phyloP scores from a whole-genome alignment of 2,329 filamentous ascomycete species.

The Emmonsiellopsis sp. region DNA sequence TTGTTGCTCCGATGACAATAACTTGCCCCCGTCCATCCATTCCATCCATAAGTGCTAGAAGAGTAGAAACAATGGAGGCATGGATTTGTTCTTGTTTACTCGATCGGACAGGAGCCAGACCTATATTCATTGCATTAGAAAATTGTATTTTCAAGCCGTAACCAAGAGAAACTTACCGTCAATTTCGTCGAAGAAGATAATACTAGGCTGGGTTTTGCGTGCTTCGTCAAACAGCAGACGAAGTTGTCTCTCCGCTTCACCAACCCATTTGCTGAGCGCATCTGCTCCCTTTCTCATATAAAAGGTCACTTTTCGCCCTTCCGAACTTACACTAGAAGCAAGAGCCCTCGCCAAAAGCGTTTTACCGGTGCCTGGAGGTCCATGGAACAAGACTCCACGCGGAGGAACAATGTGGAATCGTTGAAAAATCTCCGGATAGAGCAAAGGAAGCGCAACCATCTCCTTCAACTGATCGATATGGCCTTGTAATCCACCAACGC shows the following conservation, averaged over 20 bases:
- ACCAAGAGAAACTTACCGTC: conserved; percentile 51
- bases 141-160: background rate
- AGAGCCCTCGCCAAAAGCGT: conserved; percentile 90
- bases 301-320: conserved; percentile 91
- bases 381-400: conserved; percentile 90
- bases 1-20: conserved; percentile 97
- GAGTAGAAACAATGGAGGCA: conserved; percentile 88
- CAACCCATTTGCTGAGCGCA: conserved; percentile 97
- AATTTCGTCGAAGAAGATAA: conserved; percentile 99
- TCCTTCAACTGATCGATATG: conserved; percentile 97
- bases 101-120: conserved; percentile 82
- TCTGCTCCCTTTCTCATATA: conserved; percentile 99
- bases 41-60: conserved; percentile 92
- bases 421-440: conserved; percentile 90
- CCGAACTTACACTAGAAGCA: conserved; percentile 79
- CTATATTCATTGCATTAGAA: conserved; percentile 17
- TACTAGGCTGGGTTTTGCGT: conserved; percentile 89
- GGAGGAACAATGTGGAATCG: conserved; percentile 90
- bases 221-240: conserved; percentile 92
- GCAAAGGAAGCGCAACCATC: conserved; percentile 89
- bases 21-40: conserved; percentile 98
- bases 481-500: conserved; percentile 82
- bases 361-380: conserved; percentile 94
- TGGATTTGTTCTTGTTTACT: conserved; percentile 99
- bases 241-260: conserved; percentile 92